These are phyloP conservation scores for Eimeria necatrix DNA, from an alignment of 169 alveolate species.

Conservation along the genomic window DNA sequence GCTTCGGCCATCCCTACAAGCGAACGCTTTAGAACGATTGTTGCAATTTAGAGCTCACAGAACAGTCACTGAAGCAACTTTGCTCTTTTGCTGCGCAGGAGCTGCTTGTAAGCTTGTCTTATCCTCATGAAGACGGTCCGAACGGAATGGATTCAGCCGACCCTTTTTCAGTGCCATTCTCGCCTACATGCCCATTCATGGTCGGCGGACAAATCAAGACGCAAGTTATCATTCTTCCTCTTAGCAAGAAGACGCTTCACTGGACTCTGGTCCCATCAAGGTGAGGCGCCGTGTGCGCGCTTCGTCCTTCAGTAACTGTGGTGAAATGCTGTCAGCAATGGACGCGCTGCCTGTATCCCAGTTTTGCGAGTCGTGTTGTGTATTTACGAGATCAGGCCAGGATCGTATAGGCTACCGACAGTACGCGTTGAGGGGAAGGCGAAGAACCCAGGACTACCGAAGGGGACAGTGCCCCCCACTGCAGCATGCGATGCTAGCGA, in stretches of 20 bases:
- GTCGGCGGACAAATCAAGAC: slow-evolving; percentile 55
- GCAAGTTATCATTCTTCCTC: slow-evolving; percentile 67
- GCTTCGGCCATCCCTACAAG: neutral
- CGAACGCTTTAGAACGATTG: too few species aligned
- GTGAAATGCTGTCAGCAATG: too few species aligned
- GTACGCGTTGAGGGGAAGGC: slow-evolving; percentile 54
- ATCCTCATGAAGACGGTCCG: neutral
- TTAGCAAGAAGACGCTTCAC: slow-evolving; percentile 7
- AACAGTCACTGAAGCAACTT: neutral
- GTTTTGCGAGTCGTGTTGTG: neutral
- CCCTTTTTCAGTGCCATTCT: neutral
- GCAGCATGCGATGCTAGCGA: neutral
- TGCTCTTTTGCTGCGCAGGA: slow-evolving; percentile 38
- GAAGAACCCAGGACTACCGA: slow-evolving; percentile 6
- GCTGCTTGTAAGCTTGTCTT: slow-evolving; percentile 43
- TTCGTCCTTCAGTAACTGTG: too few species aligned
- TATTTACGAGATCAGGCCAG: slow-evolving; percentile 36
- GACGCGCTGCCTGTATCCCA: too few species aligned
- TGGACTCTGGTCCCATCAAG: slow-evolving; percentile 71
- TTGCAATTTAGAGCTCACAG: neutral
- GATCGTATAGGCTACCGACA: slow-evolving; percentile 57
- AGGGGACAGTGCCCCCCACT: neutral
- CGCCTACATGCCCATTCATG: slow-evolving; percentile 62
- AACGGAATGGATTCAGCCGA: slow-evolving; percentile 6
- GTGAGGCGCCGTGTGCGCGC: neutral